A percentile compares a stretch with the other conserved stretches of the same genome.
These are phyloP conservation scores for Pythium guiyangense DNA, from an alignment of 352 stramenopile genomes.

Conservation along the genomic window DNA sequence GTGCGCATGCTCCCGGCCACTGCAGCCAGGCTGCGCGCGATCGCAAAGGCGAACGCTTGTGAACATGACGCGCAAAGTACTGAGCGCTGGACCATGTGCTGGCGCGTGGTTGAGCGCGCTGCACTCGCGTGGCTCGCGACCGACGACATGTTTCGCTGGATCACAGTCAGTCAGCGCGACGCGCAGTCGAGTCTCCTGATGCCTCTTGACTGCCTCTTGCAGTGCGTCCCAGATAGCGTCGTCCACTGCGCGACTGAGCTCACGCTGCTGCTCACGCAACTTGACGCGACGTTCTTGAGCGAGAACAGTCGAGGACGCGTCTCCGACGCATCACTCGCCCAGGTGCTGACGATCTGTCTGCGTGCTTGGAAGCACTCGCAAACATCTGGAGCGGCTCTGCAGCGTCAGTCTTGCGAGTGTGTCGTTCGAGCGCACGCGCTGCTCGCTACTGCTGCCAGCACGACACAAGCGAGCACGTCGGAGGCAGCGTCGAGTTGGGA, in stretches of 20 bases:
- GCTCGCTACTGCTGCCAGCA: neutral
- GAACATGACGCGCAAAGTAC: neutral
- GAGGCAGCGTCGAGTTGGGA: slow-evolving; percentile 18
- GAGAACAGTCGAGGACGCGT: neutral
- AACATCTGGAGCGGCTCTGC: neutral
- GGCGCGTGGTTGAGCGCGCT: slow-evolving; percentile 30
- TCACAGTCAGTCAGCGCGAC: slow-evolving; percentile 36
- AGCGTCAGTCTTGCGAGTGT: neutral
- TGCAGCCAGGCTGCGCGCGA: slow-evolving; percentile 1
- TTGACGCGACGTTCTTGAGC: neutral
- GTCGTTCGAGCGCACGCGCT: neutral
- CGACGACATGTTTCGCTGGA: slow-evolving; percentile 73
- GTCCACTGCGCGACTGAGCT: neutral
- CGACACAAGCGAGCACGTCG: neutral
- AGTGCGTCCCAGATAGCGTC: slow-evolving; percentile 2
- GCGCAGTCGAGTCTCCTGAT: slow-evolving; percentile 30
- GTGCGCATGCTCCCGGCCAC: slow-evolving; percentile 36
- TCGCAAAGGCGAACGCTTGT: neutral
- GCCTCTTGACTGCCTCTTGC: slow-evolving; percentile 24
- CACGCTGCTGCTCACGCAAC: slow-evolving; percentile 5
- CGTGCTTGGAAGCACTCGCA: neutral
- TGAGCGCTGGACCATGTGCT: slow-evolving; percentile 15
- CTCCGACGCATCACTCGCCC: neutral
- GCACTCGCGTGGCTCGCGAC: slow-evolving; percentile 44
- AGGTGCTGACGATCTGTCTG: neutral